Percentiles rank a stretch among this genome's conserved stretches.
phyloP scores from a whole-genome alignment of 208 protist genomes.

The Naegleria fowleri region DNA sequence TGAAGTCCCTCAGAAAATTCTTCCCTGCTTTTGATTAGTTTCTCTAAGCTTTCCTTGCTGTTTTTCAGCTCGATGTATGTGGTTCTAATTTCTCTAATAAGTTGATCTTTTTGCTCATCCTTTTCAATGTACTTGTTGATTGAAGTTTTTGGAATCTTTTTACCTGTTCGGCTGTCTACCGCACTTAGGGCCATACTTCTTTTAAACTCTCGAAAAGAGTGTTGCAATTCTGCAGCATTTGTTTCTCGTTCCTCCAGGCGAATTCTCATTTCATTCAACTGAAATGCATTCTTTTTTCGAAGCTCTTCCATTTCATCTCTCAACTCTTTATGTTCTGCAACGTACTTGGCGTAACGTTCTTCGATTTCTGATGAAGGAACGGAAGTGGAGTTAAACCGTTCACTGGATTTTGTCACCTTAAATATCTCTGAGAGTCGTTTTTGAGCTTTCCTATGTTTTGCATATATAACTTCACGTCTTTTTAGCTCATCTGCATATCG shows the following conservation, averaged over 20 bases:
- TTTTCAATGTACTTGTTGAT: conserved; percentile 63
- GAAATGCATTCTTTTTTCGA: not conserved
- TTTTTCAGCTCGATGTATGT: conserved; percentile 80
- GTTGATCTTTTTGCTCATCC: conserved; percentile 61
- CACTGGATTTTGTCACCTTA: not conserved
- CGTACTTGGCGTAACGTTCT: not conserved
- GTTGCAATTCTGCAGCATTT: conserved; percentile 30
- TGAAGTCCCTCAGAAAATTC: conserved; percentile 80
- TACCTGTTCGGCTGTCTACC: conserved; percentile 63
- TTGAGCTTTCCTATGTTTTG: not conserved
- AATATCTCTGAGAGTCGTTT: not conserved
- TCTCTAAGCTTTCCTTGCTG: conserved; percentile 60
- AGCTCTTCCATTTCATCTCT: conserved; percentile 13
- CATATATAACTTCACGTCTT: not conserved
- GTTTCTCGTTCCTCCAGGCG: not conserved
- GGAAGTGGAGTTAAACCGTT: not conserved
- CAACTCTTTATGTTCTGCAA: not conserved
- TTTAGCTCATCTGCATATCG: not conserved
- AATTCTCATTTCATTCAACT: not conserved
- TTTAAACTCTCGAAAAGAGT: conserved; percentile 65
- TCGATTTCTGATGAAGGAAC: not conserved
- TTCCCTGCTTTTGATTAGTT: conserved; percentile 57
- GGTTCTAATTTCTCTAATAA: conserved; percentile 71
- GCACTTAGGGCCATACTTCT: conserved; percentile 51
- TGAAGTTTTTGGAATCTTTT: conserved; percentile 57